Evolutionary conservation across 2,329 filamentous ascomycete genomes (phyloP).

Genomic region (Apiospora phragmitis): DNA sequence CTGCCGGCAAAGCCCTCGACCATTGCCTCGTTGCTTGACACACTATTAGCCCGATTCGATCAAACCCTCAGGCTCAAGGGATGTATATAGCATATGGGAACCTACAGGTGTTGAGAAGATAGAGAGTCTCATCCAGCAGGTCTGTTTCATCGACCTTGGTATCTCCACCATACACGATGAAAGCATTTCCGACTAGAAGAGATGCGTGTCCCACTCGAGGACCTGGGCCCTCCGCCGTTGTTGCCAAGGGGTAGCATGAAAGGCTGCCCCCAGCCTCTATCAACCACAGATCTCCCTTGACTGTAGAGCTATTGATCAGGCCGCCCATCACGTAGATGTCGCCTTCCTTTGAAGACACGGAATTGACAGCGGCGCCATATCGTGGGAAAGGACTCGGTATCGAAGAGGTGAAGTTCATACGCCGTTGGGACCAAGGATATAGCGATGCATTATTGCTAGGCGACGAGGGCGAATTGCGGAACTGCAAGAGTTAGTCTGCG

Average conservation of each 20-base stretch:
- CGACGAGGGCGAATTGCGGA: conserved; percentile 45
- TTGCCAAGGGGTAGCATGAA: conserved; percentile 87
- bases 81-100: conserved; percentile 18
- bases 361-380: conserved; percentile 95
- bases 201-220: conserved; percentile 93
- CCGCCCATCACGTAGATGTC: conserved; percentile 98
- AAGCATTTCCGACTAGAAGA: conserved; percentile 94
- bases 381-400: conserved; percentile 88
- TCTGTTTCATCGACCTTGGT: conserved; percentile 96
- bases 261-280: conserved; percentile 87
- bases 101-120: conserved; percentile 96
- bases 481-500: conserved; percentile 33
- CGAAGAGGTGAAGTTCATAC: conserved; percentile 80
- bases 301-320: conserved; percentile 89
- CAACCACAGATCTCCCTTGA: conserved; percentile 98
- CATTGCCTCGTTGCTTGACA: conserved; percentile 87
- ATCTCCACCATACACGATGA: conserved; percentile 98
- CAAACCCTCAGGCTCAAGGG: background rate
- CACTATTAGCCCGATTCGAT: conserved; percentile 3
- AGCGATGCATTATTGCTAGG: conserved; percentile 71
- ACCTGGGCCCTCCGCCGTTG: conserved; percentile 90
- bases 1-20: conserved; percentile 89
- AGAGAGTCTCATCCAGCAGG: conserved; percentile 89
- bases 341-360: conserved; percentile 90
- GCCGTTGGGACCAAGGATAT: conserved; percentile 94